These are phyloP conservation scores for Monotropa hypopitys DNA, from an alignment of 179 eudicot genomes.

Conservation along the genomic window DNA sequence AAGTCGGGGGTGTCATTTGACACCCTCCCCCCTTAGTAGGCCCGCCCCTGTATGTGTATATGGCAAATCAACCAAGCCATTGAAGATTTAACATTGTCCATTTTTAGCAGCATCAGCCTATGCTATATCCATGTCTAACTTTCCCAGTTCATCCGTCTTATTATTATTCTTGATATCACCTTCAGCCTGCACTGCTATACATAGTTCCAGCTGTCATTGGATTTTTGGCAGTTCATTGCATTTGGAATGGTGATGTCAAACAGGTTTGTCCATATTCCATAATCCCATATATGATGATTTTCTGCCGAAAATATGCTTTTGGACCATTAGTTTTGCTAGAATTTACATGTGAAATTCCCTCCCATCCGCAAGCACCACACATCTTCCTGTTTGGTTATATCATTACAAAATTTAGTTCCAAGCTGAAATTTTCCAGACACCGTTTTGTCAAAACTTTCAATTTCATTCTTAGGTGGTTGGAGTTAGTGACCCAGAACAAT, in stretches of 20 bases:
- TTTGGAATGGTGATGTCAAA: slow-evolving; percentile 84
- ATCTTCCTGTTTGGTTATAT: neutral
- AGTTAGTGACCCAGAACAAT: neutral
- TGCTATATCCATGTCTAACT: neutral
- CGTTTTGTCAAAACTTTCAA: neutral
- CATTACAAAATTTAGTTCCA: too few species aligned
- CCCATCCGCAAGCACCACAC: neutral
- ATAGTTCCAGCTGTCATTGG: slow-evolving; percentile 93
- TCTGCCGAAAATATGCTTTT: neutral
- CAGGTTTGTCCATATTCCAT: slow-evolving; percentile 36
- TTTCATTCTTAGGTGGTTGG: neutral
- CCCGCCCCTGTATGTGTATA: too few species aligned
- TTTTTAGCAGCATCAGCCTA: neutral
- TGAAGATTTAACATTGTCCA: neutral
- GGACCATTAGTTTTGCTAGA: neutral
- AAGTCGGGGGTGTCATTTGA: too few species aligned
- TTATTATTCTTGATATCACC: slow-evolving; percentile 4
- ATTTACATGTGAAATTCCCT: neutral
- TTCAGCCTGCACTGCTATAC: slow-evolving; percentile 90
- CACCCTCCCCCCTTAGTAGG: too few species aligned
- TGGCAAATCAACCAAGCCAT: neutral
- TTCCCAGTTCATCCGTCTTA: neutral
- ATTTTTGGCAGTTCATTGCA: slow-evolving; percentile 75
- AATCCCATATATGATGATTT: neutral
- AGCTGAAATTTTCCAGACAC: neutral